Base-by-base conservation (phyloP, 2,329 filamentous ascomycete species). In the Macrophomina pseudophaseolina region DNA sequence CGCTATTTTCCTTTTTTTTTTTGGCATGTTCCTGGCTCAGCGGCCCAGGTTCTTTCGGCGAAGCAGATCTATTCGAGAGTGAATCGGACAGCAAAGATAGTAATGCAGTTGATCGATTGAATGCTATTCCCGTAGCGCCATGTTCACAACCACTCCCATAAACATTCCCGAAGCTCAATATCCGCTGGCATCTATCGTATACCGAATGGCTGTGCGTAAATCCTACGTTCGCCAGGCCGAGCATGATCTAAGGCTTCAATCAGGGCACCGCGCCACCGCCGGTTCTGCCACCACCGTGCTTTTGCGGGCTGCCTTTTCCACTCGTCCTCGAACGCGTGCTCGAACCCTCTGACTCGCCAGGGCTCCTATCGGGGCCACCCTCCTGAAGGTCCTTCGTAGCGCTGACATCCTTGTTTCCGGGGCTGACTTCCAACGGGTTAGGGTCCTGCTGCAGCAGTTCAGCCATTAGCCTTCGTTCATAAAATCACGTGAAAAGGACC, bases 391-490 rank as follows among this genome's bases (percentile, higher is more conserved):
- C 78, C 49, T 83, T 81, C 68, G 81, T 80, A 70, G 84, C 74
- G 70, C 84, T 87, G 18, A 89, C 80, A 0, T 87, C 84, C 54
- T 77, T 80, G 73, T 91, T 90, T 23, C 85, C 87, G 0, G 87
- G 86, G 70, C 85, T 88, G 30, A 86, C 84, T 54, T 89, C 82
- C 51, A 90, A 72, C 5, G 87, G 85, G 70, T 85, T 84, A 40
- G 76, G 76, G 30, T 74, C 70, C 69, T 79, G 53, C 12, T 9
- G 2, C 32, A 28, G 1, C 18, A 32, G 18, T 16, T 11, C 28
- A 44, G 11, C 35, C 30, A 48, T 67, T 40, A 67, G 38, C 28
- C 28, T 14, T 16, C 14, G 14, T 9, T 11, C 16, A 14, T 16
- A 3, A 7, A 42, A 40, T 23, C 1, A 44, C 9, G 12, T 4